A percentile compares a stretch with the other conserved stretches of the same genome.
Conservation (phyloP, 2,329 filamentous ascomycete genomes). For the Colletotrichum camelliae region DNA sequence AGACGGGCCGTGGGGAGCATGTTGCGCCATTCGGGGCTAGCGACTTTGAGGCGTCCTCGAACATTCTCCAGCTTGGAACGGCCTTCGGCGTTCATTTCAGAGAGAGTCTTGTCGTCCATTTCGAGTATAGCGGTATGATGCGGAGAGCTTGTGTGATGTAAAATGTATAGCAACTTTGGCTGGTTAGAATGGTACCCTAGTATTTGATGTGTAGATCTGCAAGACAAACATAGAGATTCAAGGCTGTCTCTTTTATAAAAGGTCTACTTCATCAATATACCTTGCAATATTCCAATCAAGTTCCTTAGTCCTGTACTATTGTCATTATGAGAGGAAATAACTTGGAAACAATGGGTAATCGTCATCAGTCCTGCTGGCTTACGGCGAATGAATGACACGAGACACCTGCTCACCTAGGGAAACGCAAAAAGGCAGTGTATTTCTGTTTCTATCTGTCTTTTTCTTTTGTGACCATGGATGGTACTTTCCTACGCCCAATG, state of each 20-base stretch:
- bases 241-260: neutral
- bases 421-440: neutral
- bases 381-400: neutral
- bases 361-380: rapidly evolving
- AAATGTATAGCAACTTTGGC: neutral
- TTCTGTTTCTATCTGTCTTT: neutral
- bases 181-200: neutral
- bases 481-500: neutral
- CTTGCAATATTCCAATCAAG: neutral
- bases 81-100: neutral
- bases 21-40: neutral
- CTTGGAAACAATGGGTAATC: neutral
- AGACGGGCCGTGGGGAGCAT: neutral
- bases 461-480: neutral
- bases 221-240: neutral
- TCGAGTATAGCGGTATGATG: neutral
- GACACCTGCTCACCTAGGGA: too few relatives aligned
- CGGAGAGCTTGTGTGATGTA: neutral
- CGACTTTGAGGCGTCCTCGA: neutral
- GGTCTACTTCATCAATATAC: neutral
- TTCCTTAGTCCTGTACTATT: neutral
- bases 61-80: neutral
- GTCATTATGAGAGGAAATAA: neutral
- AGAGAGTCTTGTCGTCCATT: neutral
- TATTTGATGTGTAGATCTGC: neutral